Evolutionary conservation across 805 yeast genomes (phyloP), one percentile per base, ranked within the genome.

Genomic region (Yamadazyma ubonensis): DNA sequence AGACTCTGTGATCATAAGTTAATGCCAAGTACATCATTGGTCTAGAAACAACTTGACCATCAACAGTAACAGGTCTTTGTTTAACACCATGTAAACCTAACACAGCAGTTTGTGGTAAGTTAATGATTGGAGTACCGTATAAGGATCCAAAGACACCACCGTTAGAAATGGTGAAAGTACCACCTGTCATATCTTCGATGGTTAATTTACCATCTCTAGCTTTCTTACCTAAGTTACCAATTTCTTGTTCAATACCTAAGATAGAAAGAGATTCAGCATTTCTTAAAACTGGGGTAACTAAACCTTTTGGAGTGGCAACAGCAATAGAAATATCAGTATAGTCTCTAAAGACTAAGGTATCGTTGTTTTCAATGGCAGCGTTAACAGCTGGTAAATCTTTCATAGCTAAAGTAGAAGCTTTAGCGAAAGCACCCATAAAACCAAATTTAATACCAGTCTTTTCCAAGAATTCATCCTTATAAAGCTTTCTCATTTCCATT

Each of bases 11-110:
- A 65, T 93, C 99, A 67, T 93, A 93, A 43, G 99, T 91, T 67
- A 93, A 83, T 39, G 99, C 99, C 58, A 93, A 72, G 79, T 93
- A 93, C 99, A 93, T 93, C 98, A 93, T 91, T 65, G 99, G 99
- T 76, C 98, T 86, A 32, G 91, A 78, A 53, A 86, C 99, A 54
- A 93, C 78, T 76, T 91, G 90, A 41, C 99, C 99, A 55, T 93
- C 83, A 44, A 93, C 89, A 44, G 91, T 91, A 45, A 93, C 96
- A 32, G 98, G 93, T 76, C 98, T 89, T 67, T 93, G 91, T 75
- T 93, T 93, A 54, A 87, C 85, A 68, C 97, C 98, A 59, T 93
- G 99, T 61, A 93, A 79, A 55, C 99, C 99, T 55, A 93, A 78
- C 17, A 93, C 99, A 32, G 98, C 97, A 44, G 96, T 89, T 74